Evolutionary conservation across 345 rosid genomes (phyloP).

Genomic region (Gossypioides kirkii): DNA sequence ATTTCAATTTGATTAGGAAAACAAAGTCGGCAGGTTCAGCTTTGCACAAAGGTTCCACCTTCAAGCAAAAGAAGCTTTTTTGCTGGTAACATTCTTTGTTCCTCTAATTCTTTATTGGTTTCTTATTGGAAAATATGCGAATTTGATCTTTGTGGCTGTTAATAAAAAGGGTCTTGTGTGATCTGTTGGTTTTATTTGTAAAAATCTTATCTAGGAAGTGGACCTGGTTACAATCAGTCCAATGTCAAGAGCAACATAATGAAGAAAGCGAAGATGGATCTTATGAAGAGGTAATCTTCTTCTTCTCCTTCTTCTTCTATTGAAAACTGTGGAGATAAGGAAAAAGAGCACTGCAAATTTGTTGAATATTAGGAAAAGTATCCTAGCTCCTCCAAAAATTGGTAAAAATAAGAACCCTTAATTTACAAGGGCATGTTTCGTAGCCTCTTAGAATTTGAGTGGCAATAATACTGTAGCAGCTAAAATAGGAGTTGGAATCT

Average conservation of each 20-base stretch:
- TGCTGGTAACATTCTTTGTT: conserved; percentile 36
- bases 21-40: conserved; percentile 70
- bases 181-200: background rate
- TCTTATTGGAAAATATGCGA: background rate
- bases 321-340: background rate
- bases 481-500: background rate
- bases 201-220: conserved; percentile 37
- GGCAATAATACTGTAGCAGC: background rate
- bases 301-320: background rate
- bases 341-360: background rate
- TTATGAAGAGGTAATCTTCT: conserved; percentile 56
- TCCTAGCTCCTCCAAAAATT: background rate
- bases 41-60: conserved; percentile 82
- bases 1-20: conserved; percentile 43
- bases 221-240: conserved; percentile 52
- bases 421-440: background rate
- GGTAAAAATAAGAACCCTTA: background rate
- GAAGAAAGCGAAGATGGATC: conserved; percentile 84
- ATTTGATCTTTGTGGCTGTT: background rate
- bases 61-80: conserved; percentile 53
- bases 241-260: conserved; percentile 70
- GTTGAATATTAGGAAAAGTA: background rate
- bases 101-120: background rate
- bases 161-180: background rate
- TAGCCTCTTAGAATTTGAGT: background rate